These are phyloP conservation scores for Aspergillus fischeri DNA, from an alignment of 2,329 filamentous ascomycete species.

Conservation along the genomic window DNA sequence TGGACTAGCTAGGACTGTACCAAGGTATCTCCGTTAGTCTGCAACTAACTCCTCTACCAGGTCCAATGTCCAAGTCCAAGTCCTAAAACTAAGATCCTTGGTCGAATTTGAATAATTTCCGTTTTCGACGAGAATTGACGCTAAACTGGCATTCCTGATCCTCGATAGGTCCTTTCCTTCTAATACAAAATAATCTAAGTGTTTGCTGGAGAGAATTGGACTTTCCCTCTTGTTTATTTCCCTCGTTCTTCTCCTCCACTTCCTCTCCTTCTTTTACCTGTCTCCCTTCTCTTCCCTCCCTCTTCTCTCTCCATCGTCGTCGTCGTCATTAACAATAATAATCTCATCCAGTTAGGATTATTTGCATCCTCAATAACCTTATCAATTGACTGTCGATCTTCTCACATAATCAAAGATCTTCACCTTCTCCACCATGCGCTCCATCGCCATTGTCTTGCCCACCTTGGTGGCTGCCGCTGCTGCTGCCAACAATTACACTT, in stretches of 20 bases:
- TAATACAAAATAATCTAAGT: background rate
- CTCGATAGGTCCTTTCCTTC: background rate
- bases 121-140: background rate
- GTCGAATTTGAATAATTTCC: background rate
- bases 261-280: background rate
- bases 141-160: slow-evolving; percentile 1
- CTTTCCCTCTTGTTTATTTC: slow-evolving; percentile 2
- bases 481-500: slow-evolving; percentile 42
- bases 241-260: slow-evolving; percentile 1
- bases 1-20: background rate
- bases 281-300: background rate
- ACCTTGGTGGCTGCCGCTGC: slow-evolving; percentile 44
- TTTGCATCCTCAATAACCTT: slow-evolving; percentile 2
- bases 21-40: background rate
- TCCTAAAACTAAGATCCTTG: background rate
- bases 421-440: slow-evolving; percentile 41
- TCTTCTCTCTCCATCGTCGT: background rate
- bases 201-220: background rate
- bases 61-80: too few species aligned
- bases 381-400: background rate
- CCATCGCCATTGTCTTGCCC: slow-evolving; percentile 44
- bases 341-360: background rate
- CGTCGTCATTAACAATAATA: background rate
- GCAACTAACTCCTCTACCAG: background rate
- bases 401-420: background rate